Base-by-base conservation (phyloP, 306 rosid species). In the Begonia peltatifolia region DNA sequence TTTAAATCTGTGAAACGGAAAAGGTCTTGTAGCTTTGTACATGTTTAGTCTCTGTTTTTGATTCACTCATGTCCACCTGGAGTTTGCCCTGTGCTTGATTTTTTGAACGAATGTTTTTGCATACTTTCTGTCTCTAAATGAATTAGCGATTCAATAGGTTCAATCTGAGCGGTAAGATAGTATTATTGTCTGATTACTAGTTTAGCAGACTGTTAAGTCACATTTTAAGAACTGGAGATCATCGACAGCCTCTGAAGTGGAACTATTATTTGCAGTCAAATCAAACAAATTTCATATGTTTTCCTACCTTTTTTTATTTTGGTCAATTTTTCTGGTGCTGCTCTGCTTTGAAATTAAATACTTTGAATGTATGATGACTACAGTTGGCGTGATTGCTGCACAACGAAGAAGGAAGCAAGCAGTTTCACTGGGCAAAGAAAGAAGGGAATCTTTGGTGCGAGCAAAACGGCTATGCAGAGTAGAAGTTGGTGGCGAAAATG, bases 381-480 rank as follows among this genome's bases (percentile, higher is more conserved):
- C 67, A 90, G 99, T 86, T 70, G 95, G 79, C n/a, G 70, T 36
- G 68, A 74, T 66, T 59, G 99, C 99, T 0, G 93, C 76, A 12
- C 54, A 69, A 18, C 76, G 86, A 58, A 74, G 99, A 50, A 63
- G 99, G 10, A 77, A 81, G 59, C 72, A 76, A 49, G 95, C 99
- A 10, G 69, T 79, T 16, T 58, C 93, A 5, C 72, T 90, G 54
- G 83, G 92, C 52, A 90, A 77, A 60, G 94, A 90, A 68, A 76
- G 95, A 57, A 75, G 95, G 66, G 95, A 81, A 41, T 83, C 82
- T 6, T 43, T 83, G 60, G 68, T 90, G 57, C 94, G 92, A 4
- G 88, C 95, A 5, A 90, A 90, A 69, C 76, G 99, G 6, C 68
- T 86, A 4, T 90, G 99, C 66, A 75, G 94, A 62, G 82, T 71